Conservation (phyloP, 1,284 basidiomycete species). For the Ustilago curta region DNA sequence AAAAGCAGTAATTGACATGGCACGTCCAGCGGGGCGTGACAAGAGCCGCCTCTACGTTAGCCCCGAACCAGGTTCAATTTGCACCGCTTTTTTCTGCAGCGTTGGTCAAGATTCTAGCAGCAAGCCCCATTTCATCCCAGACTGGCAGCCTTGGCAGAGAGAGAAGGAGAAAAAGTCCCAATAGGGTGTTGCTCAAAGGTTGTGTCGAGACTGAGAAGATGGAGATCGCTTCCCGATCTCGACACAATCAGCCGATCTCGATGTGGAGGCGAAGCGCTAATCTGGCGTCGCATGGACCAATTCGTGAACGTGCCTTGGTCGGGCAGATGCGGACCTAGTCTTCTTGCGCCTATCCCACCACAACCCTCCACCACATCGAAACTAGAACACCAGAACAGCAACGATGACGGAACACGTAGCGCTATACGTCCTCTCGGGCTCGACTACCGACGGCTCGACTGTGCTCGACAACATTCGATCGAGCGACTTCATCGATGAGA, state of each 20-base stretch:
- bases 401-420: constrained; percentile 44
- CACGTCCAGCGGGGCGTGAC: constrained; percentile 44
- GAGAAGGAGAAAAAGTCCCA: too few relatives aligned
- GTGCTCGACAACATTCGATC: constrained; percentile 51
- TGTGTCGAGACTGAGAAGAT: neutral
- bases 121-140: neutral
- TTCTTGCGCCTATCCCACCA: neutral
- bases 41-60: too few relatives aligned
- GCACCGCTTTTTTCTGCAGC: neutral
- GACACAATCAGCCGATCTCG: neutral
- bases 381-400: neutral
- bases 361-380: neutral
- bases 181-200: too few relatives aligned
- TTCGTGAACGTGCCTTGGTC: constrained; percentile 9
- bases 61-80: too few relatives aligned
- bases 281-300: constrained; percentile 7
- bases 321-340: too few relatives aligned
- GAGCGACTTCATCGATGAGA: constrained; percentile 57
- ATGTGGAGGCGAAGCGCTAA: constrained; percentile 22
- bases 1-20: constrained; percentile 32
- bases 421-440: constrained; percentile 45
- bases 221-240: constrained; percentile 17
- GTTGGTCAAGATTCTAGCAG: constrained; percentile 37
- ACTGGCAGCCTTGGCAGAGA: too few relatives aligned
- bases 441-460: constrained; percentile 13